Evolutionary conservation across 2,329 filamentous ascomycete species (phyloP), one percentile per base, ranked within the genome.

Genomic region (Sporothrix sp.): DNA sequence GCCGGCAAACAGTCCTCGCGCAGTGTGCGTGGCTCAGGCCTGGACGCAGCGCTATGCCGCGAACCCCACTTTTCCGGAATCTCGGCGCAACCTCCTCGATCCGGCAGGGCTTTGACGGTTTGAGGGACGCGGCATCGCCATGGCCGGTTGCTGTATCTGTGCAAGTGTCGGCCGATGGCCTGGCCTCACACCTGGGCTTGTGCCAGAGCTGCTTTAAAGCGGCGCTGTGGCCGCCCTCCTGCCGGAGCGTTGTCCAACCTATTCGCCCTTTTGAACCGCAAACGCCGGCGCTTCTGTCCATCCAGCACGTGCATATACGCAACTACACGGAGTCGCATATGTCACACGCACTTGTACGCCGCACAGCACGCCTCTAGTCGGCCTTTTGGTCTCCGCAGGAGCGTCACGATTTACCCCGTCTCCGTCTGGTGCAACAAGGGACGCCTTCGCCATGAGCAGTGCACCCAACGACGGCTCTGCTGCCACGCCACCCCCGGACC

Each of bases 21-120:
- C 40, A 28, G 5, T 32, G 27, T 9, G 2, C n/a, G 16, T 36
- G n/a, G 7, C n/a, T 36, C 25, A 28, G 9, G 33, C 33, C 33
- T 20, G 33, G 33, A 14, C n/a, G n/a, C 16, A 14, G 18, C 20
- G 14, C 30, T 33, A 16, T n/a, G 10, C 11, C 14, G 10, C 20
- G 4, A 30, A 13, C n/a, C 30, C 47, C 51, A 44, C 51, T 42
- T 45, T 38, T 10, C 50, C 57, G 57, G 57, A 58, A 48, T 57
- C 38, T 58, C 57, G 57, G 57, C 48, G 46, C 36, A 51, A 54
- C 35, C 33, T 14, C 3, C 2, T 49, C 27, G 37, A 21, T 33
- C 56, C 54, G 54, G 50, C 18, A 35, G 18, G 2, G 18, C 14
- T 11, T 8, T 18, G 7, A 20, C 33, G 35, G 23, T 11, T 39